Evolutionary conservation across 345 rosid genomes (phyloP), one percentile per base, ranked within the genome.

Genomic region (Firmiana major): DNA sequence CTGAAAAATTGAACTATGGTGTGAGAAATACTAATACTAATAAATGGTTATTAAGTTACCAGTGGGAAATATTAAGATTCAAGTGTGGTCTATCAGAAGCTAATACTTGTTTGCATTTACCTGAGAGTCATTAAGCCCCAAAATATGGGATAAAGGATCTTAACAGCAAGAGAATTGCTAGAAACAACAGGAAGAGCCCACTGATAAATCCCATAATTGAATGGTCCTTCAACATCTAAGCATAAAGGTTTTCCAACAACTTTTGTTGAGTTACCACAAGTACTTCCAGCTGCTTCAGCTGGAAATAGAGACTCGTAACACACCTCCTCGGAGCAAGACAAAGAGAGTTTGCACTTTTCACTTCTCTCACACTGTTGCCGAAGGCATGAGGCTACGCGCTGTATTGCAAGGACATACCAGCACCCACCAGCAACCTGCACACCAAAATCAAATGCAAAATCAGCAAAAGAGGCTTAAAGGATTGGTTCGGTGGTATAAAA

Each of bases 91-190:
- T 15, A 48, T 48, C 13, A 13, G 53, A 16, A 4, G 53, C 15
- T 12, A 0, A 19, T 55, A 9, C 3, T 8, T 55, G 9, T 6
- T 21, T 9, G 7, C 1, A 17, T n/a, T 59, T 79, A 89, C 92
- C 92, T 88, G 34, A 90, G 88, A 68, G 85, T 85, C 83, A 89
- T 75, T 72, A 89, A 67, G 43, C 94, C 94, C 94, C 94, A 90
- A 54, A 81, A 89, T 9, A 90, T 86, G 75, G 92, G 94, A 82
- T 89, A 86, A 65, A 90, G 87, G 59, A 88, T 78, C 83, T 85
- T 88, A 31, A 85, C 86, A 12, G 88, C 84, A 45, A 81, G 66
- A 43, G 90, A 87, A 45, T 89, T 68, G 83, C 91, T 85, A 7
- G 90, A 83, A 78, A 90, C 80, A 54, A 88, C 87, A 5, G 87